Conservation (phyloP, 345 rosid genomes). For the Pelargonium nanum region DNA sequence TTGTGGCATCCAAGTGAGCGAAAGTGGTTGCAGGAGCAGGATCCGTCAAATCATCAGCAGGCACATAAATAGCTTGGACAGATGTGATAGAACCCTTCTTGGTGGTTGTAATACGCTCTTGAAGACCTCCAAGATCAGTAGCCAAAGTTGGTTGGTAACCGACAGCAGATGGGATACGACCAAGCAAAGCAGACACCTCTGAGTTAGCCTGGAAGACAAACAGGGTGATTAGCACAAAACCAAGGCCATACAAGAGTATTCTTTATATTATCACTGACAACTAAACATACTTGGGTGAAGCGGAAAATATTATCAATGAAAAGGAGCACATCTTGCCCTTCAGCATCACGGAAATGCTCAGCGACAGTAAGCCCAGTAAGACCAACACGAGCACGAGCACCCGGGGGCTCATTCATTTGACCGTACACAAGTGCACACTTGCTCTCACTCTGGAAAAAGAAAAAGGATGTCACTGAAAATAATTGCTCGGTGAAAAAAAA, state of each 20-base stretch:
- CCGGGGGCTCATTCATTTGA: conserved; percentile 53
- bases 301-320: conserved; percentile 48
- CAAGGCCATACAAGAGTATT: not conserved
- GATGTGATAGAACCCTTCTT: conserved; percentile 98
- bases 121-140: conserved; percentile 98
- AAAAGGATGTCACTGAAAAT: not conserved
- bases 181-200: conserved; percentile 97
- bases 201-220: conserved; percentile 67
- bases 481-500: not conserved
- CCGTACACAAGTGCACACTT: conserved; percentile 48
- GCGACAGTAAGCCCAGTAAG: conserved; percentile 47
- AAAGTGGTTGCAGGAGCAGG: conserved; percentile 99
- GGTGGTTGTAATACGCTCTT: conserved; percentile 97
- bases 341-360: conserved; percentile 50
- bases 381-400: conserved; percentile 59
- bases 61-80: conserved; percentile 96
- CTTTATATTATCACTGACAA: not conserved
- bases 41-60: conserved; percentile 99
- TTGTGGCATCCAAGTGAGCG: conserved; percentile 98
- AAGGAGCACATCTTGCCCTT: conserved; percentile 52
- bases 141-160: conserved; percentile 99
- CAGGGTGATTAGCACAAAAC: not conserved
- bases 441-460: conserved; percentile 27
- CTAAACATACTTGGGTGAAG: conserved; percentile 32
- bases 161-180: conserved; percentile 99